Conservation (phyloP, 1,139 yeast species). For the Protomyces arabidopsidicola region DNA sequence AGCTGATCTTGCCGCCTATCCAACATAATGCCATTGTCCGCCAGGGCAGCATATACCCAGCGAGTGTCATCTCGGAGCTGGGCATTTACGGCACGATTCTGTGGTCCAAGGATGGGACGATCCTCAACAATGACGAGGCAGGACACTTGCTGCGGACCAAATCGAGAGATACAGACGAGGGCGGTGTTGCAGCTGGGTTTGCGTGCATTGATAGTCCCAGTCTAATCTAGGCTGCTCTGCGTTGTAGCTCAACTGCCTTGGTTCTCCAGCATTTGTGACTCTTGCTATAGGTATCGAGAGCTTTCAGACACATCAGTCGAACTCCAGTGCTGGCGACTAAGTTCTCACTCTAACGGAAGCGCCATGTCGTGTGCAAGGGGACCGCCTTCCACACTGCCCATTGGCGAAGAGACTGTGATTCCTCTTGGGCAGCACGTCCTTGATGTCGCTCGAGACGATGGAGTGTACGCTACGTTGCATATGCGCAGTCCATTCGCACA, state of each 20-base stretch:
- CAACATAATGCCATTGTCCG: conserved; percentile 65
- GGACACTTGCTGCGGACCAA: conserved; percentile 90
- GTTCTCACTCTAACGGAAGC: not conserved
- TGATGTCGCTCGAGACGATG: not conserved
- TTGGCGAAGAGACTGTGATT: not conserved
- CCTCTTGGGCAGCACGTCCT: not conserved
- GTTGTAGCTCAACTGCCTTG: not conserved
- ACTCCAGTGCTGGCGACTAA: not conserved
- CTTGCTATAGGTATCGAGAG: too few species aligned
- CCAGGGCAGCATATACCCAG: conserved; percentile 56
- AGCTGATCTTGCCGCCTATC: conserved; percentile 72
- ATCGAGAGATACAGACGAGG: conserved; percentile 81
- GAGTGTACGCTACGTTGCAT: not conserved
- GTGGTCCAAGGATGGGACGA: conserved; percentile 53
- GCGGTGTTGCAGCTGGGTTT: conserved; percentile 98
- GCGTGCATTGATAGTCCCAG: conserved; percentile 70
- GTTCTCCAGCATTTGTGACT: not conserved
- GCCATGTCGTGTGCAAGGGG: not conserved
- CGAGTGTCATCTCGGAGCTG: conserved; percentile 76
- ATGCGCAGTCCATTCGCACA: not conserved
- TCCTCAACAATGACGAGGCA: conserved; percentile 59
- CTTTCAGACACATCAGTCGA: not conserved
- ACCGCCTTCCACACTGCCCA: not conserved
- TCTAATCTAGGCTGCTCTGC: not conserved
- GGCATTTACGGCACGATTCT: conserved; percentile 83